Percentiles rank a stretch among this genome's conserved stretches.
These are phyloP conservation scores for Biscogniauxia sp. DNA, from an alignment of 2,329 filamentous ascomycete species.

Conservation along the genomic window DNA sequence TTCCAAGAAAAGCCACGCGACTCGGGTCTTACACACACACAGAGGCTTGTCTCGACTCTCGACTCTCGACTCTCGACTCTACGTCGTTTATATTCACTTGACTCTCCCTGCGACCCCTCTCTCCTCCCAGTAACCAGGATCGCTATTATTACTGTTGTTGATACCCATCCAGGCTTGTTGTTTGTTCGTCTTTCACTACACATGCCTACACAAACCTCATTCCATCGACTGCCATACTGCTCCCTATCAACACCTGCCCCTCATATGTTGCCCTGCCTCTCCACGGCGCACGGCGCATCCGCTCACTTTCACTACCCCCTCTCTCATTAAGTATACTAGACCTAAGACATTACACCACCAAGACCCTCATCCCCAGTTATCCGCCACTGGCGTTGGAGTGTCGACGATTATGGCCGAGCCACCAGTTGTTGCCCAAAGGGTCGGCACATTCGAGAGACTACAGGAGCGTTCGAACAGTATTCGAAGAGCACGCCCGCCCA, in stretches of 20 bases:
- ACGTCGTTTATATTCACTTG: background rate
- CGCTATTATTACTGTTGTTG: constrained; percentile 11
- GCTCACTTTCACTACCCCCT: constrained; percentile 1
- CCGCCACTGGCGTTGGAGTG: background rate
- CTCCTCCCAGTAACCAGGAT: constrained; percentile 5
- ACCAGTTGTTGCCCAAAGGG: constrained; percentile 16
- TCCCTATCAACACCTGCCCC: constrained; percentile 1
- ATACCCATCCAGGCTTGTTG: constrained; percentile 8
- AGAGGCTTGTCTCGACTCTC: background rate
- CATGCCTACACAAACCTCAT: constrained; percentile 10
- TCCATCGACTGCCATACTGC: constrained; percentile 6
- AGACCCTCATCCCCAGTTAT: background rate
- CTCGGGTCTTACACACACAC: background rate
- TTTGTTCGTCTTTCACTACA: constrained; percentile 14
- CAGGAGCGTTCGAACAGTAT: constrained; percentile 33
- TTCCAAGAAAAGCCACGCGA: background rate
- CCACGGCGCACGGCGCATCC: constrained; percentile 3
- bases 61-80: background rate
- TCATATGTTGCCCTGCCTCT: constrained; percentile 8
- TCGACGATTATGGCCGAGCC: constrained; percentile 9
- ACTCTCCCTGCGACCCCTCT: background rate
- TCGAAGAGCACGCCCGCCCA: constrained; percentile 39
- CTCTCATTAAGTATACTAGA: constrained; percentile 10
- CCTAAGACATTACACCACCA: background rate
- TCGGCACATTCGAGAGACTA: constrained; percentile 29